Conservation (phyloP, 2,329 filamentous ascomycete species). For the Botrytis sinoallii region DNA sequence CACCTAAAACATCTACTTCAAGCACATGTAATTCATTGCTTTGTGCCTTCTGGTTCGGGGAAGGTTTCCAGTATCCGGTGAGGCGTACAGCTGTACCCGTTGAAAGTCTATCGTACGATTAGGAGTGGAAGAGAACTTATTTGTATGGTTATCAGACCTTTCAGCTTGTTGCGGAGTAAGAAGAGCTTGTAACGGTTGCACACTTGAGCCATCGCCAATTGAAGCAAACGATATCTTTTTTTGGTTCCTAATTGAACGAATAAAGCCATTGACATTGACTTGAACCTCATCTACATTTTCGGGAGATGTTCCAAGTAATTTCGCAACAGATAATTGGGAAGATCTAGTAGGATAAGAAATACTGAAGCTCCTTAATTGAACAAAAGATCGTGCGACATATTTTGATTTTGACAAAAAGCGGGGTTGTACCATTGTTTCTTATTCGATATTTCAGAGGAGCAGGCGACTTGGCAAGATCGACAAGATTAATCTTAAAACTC, state of each 20-base stretch:
- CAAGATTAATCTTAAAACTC: not conserved
- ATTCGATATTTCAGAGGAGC: not conserved
- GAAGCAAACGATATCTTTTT: slow-evolving; percentile 81
- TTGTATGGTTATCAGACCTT: slow-evolving; percentile 21
- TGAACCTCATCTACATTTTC: slow-evolving; percentile 48
- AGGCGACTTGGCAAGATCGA: not conserved
- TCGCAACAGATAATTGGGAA: slow-evolving; percentile 46
- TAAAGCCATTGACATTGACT: slow-evolving; percentile 70
- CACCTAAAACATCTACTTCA: slow-evolving; percentile 66
- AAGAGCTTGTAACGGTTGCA: slow-evolving; percentile 65
- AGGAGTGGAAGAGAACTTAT: slow-evolving; percentile 7
- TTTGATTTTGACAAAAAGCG: slow-evolving; percentile 12
- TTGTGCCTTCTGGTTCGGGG: slow-evolving; percentile 63
- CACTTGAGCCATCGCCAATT: slow-evolving; percentile 81
- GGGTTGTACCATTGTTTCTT: slow-evolving; percentile 15
- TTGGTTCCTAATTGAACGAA: slow-evolving; percentile 82
- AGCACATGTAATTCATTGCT: slow-evolving; percentile 77
- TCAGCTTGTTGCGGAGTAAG: slow-evolving; percentile 34
- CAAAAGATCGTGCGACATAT: not conserved
- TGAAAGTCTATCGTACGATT: slow-evolving; percentile 58
- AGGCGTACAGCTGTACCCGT: slow-evolving; percentile 79
- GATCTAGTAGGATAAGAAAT: slow-evolving; percentile 5
- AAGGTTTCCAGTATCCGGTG: slow-evolving; percentile 72
- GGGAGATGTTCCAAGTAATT: slow-evolving; percentile 53
- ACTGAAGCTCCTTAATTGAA: not conserved